Base-by-base conservation (phyloP, 2,329 filamentous ascomycete species). In the Cladosporium sp. region DNA sequence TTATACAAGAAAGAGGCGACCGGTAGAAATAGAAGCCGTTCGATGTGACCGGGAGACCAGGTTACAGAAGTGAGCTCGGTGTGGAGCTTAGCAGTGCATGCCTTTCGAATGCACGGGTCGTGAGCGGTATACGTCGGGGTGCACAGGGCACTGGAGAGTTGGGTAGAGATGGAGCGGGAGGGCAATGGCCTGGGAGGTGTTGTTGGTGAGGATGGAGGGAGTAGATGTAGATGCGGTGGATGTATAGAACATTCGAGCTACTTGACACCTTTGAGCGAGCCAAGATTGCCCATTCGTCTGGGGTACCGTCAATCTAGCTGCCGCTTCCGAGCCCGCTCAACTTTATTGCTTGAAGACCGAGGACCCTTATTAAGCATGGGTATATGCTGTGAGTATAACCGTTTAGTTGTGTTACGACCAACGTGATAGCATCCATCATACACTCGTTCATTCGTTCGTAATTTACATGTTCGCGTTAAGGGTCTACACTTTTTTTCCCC, bases 1-100 rank as follows among this genome's bases (percentile, higher is more conserved):
- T 18, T 55, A 55, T 44, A 65, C 47, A 59, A 54, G 58, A 62
- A 54, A 67, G 66, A 65, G 66, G 64, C 54, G 54, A 62, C 63
- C 63, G 64, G 59, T 51, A 59, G 66, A n/a, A 44, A 66, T 47
- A 32, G 62, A 26, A 64, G 28, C 60, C 55, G 61, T 59, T 47
- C 57, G 57, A 59, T 44, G 21, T 36, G 38, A 41, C 34, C 18
- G 12, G 57, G 38, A 47, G 57, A 59, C 38, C 57, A 59, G 57
- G 52, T 55, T 32, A 24, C 32, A 32, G 18, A 26, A 21, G 34
- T 44, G 57, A 47, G 57, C 57, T 59, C 57, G 36, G 28, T 34
- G 51, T 21, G 24, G 57, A 59, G 57, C 57, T 59, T 64, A 64
- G 60, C 34, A 64, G 52, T 28, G 38, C 60, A 64, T 64, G 60